A percentile compares a stretch with the other conserved stretches of the same genome.
These are phyloP conservation scores for Nicotiana noctiflora DNA, from an alignment of 257 asterid genomes.

Conservation along the genomic window DNA sequence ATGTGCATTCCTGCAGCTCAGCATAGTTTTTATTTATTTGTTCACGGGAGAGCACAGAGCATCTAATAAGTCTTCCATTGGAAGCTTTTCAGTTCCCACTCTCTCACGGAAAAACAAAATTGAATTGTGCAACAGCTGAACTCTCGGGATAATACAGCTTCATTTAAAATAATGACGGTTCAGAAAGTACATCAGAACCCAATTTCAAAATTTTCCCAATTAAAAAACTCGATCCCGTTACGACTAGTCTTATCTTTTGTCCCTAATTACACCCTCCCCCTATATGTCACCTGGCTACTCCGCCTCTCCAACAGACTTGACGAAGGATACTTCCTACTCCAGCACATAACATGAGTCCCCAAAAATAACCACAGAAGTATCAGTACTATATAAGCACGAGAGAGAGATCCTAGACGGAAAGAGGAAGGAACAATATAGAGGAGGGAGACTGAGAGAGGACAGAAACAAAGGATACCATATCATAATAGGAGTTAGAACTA, in stretches of 20 bases:
- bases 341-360: background rate
- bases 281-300: background rate
- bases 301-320: background rate
- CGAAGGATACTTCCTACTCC: background rate
- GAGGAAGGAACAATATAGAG: background rate
- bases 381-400: background rate
- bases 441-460: background rate
- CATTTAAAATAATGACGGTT: background rate
- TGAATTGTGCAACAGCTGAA: background rate
- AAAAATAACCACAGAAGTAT: background rate
- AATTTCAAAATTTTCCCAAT: background rate
- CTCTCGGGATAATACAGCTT: background rate
- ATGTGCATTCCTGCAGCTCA: background rate
- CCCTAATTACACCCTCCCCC: background rate
- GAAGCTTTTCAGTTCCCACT: background rate
- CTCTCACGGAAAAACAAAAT: background rate
- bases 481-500: background rate
- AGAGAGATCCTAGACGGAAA: background rate
- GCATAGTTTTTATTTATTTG: background rate
- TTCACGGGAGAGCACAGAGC: background rate
- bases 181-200: background rate
- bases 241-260: background rate
- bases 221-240: background rate
- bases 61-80: background rate
- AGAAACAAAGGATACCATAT: background rate